Evolutionary conservation across 768 basidiomycete genomes (phyloP), one percentile per base, ranked within the genome.

Genomic region (Rhodotorula diobovata): DNA sequence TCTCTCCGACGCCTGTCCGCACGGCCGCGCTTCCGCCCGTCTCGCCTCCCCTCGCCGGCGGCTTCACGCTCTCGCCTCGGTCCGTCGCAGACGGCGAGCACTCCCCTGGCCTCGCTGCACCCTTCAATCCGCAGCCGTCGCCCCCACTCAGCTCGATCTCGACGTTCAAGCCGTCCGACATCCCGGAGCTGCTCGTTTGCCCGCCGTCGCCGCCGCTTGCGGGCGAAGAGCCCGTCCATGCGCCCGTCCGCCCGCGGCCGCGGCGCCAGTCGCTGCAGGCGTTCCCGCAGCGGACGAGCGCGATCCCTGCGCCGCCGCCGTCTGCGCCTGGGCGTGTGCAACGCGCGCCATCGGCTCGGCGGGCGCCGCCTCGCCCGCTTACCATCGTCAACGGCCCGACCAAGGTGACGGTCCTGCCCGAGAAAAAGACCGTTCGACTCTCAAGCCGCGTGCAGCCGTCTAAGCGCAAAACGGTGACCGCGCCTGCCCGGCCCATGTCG

Each of bases 101-200:
- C 37, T 37, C 60, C 2, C 58, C 63, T 15, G 41, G 32, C 15
- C 64, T 68, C 46, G 67, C 58, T 41, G 60, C 66, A 21, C 63
- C 71, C 7, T 68, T 72, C 55, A 46, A 35, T 11, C 63, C 63
- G 10, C 46, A 10, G 4, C 61, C 61, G 0, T 65, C 68, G 7
- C 72, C 72, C 7, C 61, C 72, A 0, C 48, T 66, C 28, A 68
- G 67, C 56, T 20, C 72, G 41, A 61, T 67, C 3, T 73, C 72
- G 50, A 73, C 72, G 23, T 68, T 73, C 55, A 59, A 63, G 21
- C 55, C 63, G 1, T 63, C 28, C 58, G 65, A 63, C 41, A 68
- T 74, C 21, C 73, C 73, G n/a, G 73, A 74, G 59, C 61, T 74
- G 12, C 67, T 70, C 50, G 66, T 74, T 34, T 68, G 63, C 54